phyloP scores from a whole-genome alignment of 2,329 filamentous ascomycete genomes.

The Stenocarpella maydis region DNA sequence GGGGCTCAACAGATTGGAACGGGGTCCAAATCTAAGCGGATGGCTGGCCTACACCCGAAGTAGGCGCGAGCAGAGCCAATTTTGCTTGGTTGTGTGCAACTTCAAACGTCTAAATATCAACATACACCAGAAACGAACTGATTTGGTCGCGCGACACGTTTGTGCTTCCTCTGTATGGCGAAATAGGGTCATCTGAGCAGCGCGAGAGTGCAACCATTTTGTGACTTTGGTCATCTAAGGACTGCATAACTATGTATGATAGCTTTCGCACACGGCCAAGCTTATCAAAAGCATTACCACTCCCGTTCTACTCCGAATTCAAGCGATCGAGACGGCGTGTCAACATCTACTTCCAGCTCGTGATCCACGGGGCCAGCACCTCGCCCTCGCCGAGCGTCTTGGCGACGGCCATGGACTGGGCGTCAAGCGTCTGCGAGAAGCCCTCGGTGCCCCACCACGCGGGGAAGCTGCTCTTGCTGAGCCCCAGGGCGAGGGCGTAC shows the following conservation, averaged over 20 bases:
- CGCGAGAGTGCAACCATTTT: neutral
- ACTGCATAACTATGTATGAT: neutral
- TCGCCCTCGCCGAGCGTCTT: constrained; percentile 14
- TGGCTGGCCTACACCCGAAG: no score
- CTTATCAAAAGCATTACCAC: no score
- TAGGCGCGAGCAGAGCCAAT: no score
- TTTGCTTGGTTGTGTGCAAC: no score
- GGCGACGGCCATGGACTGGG: neutral
- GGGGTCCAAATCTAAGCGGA: no score
- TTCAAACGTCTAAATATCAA: no score
- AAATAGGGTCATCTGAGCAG: neutral
- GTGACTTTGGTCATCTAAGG: no score
- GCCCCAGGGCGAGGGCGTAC: constrained; percentile 12
- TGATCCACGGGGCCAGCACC: constrained; percentile 13
- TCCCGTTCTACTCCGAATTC: neutral
- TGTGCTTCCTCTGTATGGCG: neutral
- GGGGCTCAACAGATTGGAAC: no score
- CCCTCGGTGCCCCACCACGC: constrained; percentile 8
- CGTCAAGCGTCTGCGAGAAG: neutral
- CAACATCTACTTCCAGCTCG: neutral
- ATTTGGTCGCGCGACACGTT: neutral
- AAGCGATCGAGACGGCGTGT: neutral
- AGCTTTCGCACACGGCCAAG: neutral
- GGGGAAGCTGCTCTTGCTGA: constrained; percentile 14
- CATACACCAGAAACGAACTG: no score